These are phyloP conservation scores for Perkinsus olseni DNA, from an alignment of 169 alveolate genomes.

Conservation along the genomic window DNA sequence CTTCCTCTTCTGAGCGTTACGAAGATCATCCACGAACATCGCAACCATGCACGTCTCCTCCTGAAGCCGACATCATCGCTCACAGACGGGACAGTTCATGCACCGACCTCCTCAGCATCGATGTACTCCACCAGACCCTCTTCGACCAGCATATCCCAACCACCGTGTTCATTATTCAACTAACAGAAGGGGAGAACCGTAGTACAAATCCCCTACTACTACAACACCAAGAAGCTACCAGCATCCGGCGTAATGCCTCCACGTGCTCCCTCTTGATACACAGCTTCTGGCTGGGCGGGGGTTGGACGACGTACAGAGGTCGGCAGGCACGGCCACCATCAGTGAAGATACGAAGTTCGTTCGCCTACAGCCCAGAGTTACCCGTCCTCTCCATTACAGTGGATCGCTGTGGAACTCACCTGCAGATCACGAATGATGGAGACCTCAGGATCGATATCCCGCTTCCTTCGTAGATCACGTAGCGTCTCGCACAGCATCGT, in stretches of 20 bases:
- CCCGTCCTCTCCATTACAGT: too few relatives aligned
- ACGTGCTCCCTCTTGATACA: neutral
- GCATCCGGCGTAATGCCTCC: neutral
- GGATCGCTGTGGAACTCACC: neutral
- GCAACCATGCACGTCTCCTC: slow-evolving; percentile 99
- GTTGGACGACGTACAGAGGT: slow-evolving; percentile 90
- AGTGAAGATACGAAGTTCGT: slow-evolving; percentile 90
- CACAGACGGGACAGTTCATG: neutral
- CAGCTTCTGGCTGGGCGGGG: neutral
- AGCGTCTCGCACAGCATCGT: slow-evolving; percentile 76
- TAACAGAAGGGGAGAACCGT: neutral
- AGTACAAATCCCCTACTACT: neutral
- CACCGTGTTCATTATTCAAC: slow-evolving; percentile 8
- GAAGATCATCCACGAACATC: slow-evolving; percentile 90
- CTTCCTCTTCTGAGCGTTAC: slow-evolving; percentile 17
- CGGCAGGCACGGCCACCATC: slow-evolving; percentile 98
- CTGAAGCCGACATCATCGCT: too few relatives aligned
- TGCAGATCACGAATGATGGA: slow-evolving; percentile 86
- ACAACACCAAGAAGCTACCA: neutral
- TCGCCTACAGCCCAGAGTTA: slow-evolving; percentile 25
- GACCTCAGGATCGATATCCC: slow-evolving; percentile 86
- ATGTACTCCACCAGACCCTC: slow-evolving; percentile 93
- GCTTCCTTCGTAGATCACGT: slow-evolving; percentile 75
- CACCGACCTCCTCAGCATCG: slow-evolving; percentile 92
- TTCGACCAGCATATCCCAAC: slow-evolving; percentile 77